These are phyloP conservation scores for Cupressus sempervirens DNA, from an alignment of 75 land plant genomes.

Conservation along the genomic window DNA sequence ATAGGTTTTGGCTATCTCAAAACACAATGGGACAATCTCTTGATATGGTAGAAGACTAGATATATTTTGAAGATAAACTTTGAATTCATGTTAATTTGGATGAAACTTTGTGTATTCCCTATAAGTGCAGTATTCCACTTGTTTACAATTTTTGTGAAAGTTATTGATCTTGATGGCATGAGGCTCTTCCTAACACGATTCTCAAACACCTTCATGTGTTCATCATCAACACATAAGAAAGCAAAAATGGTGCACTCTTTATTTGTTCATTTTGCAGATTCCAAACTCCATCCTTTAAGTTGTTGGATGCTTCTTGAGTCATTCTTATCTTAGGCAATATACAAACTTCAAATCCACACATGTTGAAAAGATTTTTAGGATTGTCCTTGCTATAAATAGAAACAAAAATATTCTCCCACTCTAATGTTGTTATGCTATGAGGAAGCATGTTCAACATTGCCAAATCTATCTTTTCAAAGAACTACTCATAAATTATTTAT, in stretches of 20 bases:
- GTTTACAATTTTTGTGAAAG: constrained; percentile 98
- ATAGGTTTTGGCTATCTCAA: too few relatives aligned
- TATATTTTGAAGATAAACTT: too few relatives aligned
- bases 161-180: constrained; percentile 99
- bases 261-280: constrained; percentile 96
- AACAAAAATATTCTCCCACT: constrained; percentile 98
- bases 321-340: constrained; percentile 94
- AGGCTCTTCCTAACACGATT: constrained; percentile 98
- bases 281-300: constrained; percentile 96
- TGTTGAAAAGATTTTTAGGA: constrained; percentile 97
- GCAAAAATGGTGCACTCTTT: constrained; percentile 96
- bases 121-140: constrained; percentile 99
- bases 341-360: constrained; percentile 99
- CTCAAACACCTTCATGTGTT: constrained; percentile 99
- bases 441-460: constrained; percentile 99
- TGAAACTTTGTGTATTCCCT: constrained; percentile 28
- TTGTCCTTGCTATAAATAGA: constrained; percentile 99
- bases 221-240: constrained; percentile 96
- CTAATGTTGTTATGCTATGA: constrained; percentile 91
- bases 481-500: constrained; percentile 96
- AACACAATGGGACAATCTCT: too few relatives aligned
- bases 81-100: too few relatives aligned
- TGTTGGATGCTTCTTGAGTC: constrained; percentile 96
- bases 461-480: constrained; percentile 96
- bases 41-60: too few relatives aligned